These are phyloP conservation scores for Mycosphaerella arachidis DNA, from an alignment of 2,329 filamentous ascomycete species.

Conservation along the genomic window DNA sequence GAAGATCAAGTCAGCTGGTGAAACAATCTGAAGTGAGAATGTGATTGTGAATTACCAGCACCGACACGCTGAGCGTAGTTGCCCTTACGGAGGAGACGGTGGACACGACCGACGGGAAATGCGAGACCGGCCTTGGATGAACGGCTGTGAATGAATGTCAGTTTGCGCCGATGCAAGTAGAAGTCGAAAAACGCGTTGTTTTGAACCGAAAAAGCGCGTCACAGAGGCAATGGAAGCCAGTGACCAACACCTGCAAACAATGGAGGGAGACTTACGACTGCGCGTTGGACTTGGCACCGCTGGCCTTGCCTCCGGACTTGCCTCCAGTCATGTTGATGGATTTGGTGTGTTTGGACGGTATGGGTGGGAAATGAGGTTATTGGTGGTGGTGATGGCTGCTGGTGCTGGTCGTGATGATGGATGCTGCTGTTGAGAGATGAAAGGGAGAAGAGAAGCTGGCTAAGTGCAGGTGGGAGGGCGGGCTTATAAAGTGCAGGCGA, in stretches of 20 bases:
- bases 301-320: slow-evolving; percentile 99
- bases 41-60: slow-evolving; percentile 60
- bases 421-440: slow-evolving; percentile 37
- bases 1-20: slow-evolving; percentile 15
- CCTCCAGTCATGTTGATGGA: slow-evolving; percentile 97
- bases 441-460: slow-evolving; percentile 29
- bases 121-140: slow-evolving; percentile 99
- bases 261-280: slow-evolving; percentile 75
- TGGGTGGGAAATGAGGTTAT: slow-evolving; percentile 26
- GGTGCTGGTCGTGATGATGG: slow-evolving; percentile 29
- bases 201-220: slow-evolving; percentile 41
- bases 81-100: slow-evolving; percentile 97
- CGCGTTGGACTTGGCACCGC: slow-evolving; percentile 89
- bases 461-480: slow-evolving; percentile 7
- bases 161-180: slow-evolving; percentile 29
- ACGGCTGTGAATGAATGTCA: slow-evolving; percentile 60
- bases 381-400: slow-evolving; percentile 15
- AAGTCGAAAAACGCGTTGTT: slow-evolving; percentile 29
- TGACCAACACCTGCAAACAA: slow-evolving; percentile 7
- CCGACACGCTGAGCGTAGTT: slow-evolving; percentile 99
- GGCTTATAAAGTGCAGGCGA: slow-evolving; percentile 17
- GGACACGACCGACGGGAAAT: slow-evolving; percentile 98
- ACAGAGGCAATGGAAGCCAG: slow-evolving; percentile 21
- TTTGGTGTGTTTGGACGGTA: slow-evolving; percentile 34
- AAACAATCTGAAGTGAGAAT: slow-evolving; percentile 4